A percentile compares a stretch with the other conserved stretches of the same genome.
Evolutionary conservation across 805 yeast genomes (phyloP).

Genomic region (Hanseniaspora meyeri): DNA sequence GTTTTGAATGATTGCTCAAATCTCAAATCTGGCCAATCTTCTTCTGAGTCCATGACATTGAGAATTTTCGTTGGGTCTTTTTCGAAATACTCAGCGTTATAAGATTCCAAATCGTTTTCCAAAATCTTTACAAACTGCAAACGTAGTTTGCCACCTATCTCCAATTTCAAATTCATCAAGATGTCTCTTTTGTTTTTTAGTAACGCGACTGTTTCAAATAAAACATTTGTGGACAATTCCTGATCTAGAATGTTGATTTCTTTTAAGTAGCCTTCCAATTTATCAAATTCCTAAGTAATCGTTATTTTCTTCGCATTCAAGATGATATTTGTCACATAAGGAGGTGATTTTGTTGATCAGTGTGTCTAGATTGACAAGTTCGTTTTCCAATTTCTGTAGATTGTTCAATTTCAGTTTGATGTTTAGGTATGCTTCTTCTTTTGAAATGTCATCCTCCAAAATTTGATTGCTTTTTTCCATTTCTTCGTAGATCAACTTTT

Average conservation of each 20-base stretch:
- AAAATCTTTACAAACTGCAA: slow-evolving; percentile 44
- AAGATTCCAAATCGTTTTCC: slow-evolving; percentile 48
- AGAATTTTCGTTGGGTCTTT: slow-evolving; percentile 33
- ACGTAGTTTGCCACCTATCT: slow-evolving; percentile 58
- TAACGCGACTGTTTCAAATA: slow-evolving; percentile 26
- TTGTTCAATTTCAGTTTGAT: slow-evolving; percentile 1
- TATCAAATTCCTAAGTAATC: slow-evolving; percentile 30
- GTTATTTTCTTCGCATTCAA: slow-evolving; percentile 22
- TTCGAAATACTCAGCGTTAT: slow-evolving; percentile 32
- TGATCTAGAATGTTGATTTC: slow-evolving; percentile 45
- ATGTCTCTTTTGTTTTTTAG: slow-evolving; percentile 35
- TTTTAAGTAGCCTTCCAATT: slow-evolving; percentile 36
- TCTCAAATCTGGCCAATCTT: slow-evolving; percentile 30
- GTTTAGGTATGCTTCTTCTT: neutral
- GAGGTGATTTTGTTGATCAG: slow-evolving; percentile 36
- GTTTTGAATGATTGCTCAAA: slow-evolving; percentile 33
- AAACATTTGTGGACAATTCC: slow-evolving; percentile 23
- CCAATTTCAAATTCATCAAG: slow-evolving; percentile 43
- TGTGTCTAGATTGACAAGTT: slow-evolving; percentile 33
- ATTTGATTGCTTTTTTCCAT: slow-evolving; percentile 41
- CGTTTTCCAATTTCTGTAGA: slow-evolving; percentile 34
- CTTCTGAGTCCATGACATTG: slow-evolving; percentile 30
- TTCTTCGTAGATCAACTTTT: slow-evolving; percentile 36
- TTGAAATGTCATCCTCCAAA: slow-evolving; percentile 38
- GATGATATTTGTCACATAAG: slow-evolving; percentile 19